A percentile compares a stretch with the other conserved stretches of the same genome.
Evolutionary conservation across 2,329 filamentous ascomycete species (phyloP).

Genomic region (Zasmidium citrigriseum): DNA sequence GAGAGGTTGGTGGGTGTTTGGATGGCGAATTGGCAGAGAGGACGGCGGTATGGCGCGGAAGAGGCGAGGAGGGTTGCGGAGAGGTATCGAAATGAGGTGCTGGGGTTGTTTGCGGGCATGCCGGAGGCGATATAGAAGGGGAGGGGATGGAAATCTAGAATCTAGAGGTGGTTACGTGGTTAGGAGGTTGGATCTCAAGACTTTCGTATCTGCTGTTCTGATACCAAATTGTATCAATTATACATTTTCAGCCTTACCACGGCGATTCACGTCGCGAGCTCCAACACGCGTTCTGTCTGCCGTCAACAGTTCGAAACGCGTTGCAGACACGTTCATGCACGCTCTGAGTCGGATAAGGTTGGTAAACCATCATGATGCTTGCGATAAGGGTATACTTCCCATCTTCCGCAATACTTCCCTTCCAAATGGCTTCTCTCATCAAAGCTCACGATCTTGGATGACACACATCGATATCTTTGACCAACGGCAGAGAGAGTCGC

Average conservation of each 20-base stretch:
- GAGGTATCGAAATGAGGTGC: conserved; percentile 18
- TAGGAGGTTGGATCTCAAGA: too few relatives aligned
- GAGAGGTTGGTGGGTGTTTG: conserved; percentile 18
- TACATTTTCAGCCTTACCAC: too few relatives aligned
- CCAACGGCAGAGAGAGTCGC: neutral
- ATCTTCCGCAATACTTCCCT: neutral
- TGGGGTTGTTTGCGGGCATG: conserved; percentile 20
- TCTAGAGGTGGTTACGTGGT: neutral
- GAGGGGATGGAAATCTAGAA: neutral
- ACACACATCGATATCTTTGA: neutral
- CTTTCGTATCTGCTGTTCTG: too few relatives aligned
- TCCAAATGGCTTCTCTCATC: neutral
- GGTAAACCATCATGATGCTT: too few relatives aligned
- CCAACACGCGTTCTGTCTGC: too few relatives aligned
- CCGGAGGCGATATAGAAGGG: conserved; percentile 14
- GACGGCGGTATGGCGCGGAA: conserved; percentile 15
- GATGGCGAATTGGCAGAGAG: conserved; percentile 18
- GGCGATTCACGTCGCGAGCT: too few relatives aligned
- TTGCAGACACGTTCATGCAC: too few relatives aligned
- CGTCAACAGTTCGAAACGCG: too few relatives aligned
- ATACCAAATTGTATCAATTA: too few relatives aligned
- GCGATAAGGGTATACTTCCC: neutral
- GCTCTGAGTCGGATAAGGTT: too few relatives aligned
- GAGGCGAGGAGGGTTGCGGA: conserved; percentile 17
- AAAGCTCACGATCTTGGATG: neutral